Evolutionary conservation across 768 basidiomycete species (phyloP).

Genomic region (Termitomyces sp.): DNA sequence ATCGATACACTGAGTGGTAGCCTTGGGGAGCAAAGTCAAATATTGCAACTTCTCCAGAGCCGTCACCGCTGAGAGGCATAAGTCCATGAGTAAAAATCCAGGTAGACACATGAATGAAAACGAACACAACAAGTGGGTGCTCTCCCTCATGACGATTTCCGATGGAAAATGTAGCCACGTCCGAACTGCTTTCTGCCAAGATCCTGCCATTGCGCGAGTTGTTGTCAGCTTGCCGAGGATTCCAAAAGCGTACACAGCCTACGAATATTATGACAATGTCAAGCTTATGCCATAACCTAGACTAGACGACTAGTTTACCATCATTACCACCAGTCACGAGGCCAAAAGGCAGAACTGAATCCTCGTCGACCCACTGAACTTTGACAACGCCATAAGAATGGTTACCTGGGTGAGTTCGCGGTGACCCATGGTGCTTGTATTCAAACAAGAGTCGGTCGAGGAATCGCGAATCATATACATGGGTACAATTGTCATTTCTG

Average conservation of each 20-base stretch:
- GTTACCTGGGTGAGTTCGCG: constrained; percentile 23
- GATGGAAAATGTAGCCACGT: constrained; percentile 53
- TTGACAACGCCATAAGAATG: constrained; percentile 45
- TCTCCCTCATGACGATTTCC: constrained; percentile 51
- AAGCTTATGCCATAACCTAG: not conserved
- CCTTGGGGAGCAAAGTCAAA: constrained; percentile 23
- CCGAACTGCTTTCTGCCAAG: constrained; percentile 48
- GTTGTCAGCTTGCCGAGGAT: constrained; percentile 36
- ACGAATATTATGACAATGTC: constrained; percentile 5
- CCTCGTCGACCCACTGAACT: constrained; percentile 46
- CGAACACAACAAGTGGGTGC: constrained; percentile 55
- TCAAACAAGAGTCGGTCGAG: constrained; percentile 38
- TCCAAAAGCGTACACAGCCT: constrained; percentile 74
- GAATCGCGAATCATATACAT: constrained; percentile 61
- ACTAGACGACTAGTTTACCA: constrained; percentile 31
- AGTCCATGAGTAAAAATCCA: not conserved
- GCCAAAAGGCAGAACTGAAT: constrained; percentile 28
- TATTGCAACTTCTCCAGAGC: constrained; percentile 40
- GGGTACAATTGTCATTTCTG: constrained; percentile 50
- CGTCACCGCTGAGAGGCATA: constrained; percentile 36
- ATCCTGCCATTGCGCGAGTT: constrained; percentile 38
- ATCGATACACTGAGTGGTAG: constrained; percentile 6
- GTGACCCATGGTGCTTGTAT: constrained; percentile 37
- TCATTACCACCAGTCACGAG: constrained; percentile 61
- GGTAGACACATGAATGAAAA: constrained; percentile 7